phyloP scores from a whole-genome alignment of 2,329 filamentous ascomycete genomes.

The Pseudogymnoascus sp. region DNA sequence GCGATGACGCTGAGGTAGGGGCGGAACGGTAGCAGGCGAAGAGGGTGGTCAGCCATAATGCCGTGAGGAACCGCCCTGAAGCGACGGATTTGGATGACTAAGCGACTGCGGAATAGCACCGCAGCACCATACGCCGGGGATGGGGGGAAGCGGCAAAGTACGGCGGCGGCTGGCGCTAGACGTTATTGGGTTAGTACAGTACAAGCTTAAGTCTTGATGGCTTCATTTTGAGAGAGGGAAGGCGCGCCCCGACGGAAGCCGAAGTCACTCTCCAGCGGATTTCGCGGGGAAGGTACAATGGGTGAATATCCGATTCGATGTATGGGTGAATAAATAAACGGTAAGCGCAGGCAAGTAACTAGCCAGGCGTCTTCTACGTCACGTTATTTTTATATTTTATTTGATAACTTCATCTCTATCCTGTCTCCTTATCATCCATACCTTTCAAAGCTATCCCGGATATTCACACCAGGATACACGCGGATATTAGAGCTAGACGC shows the following conservation, averaged over 20 bases:
- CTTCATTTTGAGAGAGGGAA: not conserved
- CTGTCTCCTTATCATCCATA: not conserved
- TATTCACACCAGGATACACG: not conserved
- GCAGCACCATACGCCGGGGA: not conserved
- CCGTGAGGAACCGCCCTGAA: not conserved
- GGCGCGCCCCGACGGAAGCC: not conserved
- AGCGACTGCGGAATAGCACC: not conserved
- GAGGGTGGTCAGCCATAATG: not conserved
- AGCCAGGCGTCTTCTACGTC: not conserved
- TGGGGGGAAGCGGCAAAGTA: not conserved
- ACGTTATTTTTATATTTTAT: not conserved
- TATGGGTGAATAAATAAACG: not conserved
- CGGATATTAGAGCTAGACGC: not conserved
- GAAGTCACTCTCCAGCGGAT: not conserved
- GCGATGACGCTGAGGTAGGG: constrained; percentile 11
- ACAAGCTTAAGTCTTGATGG: not conserved
- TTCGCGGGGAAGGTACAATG: not conserved
- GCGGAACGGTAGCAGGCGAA: not conserved
- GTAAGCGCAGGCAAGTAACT: not conserved
- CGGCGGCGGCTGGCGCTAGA: not conserved
- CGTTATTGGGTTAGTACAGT: not conserved
- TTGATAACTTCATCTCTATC: not conserved
- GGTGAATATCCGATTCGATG: not conserved
- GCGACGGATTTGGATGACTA: not conserved
- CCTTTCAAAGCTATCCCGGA: not conserved